A percentile compares a stretch with the other conserved stretches of the same genome.
phyloP scores from a whole-genome alignment of 169 alveolate genomes.

The Babesia ovata region DNA sequence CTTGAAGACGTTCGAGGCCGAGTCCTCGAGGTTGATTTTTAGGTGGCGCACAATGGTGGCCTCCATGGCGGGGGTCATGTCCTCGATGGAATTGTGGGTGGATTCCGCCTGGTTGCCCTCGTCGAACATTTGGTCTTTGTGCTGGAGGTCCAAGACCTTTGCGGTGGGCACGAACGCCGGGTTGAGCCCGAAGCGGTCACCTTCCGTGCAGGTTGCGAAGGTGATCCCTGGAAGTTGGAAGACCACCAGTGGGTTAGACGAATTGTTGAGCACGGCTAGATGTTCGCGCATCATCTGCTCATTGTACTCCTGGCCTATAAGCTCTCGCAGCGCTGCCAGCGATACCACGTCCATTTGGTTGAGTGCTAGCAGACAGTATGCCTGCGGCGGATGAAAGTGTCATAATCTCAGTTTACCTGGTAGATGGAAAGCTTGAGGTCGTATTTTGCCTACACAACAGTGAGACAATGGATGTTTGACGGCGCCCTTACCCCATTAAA shows the following conservation, averaged over 20 bases:
- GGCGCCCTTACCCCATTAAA: not conserved
- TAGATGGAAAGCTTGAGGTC: slow-evolving; percentile 33
- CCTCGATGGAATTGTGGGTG: slow-evolving; percentile 20
- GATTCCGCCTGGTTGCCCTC: not conserved
- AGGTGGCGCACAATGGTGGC: slow-evolving; percentile 61
- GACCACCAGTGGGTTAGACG: slow-evolving; percentile 4
- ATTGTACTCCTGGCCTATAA: slow-evolving; percentile 39
- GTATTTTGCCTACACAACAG: not conserved
- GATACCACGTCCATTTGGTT: slow-evolving; percentile 5
- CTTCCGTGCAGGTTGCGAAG: slow-evolving; percentile 33
- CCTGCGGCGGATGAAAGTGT: not conserved
- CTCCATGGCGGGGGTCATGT: slow-evolving; percentile 41
- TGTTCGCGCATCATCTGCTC: slow-evolving; percentile 49
- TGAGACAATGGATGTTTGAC: not conserved
- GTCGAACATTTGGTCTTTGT: not conserved
- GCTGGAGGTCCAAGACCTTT: not conserved
- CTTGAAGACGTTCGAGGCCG: slow-evolving; percentile 47
- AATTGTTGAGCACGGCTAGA: slow-evolving; percentile 5
- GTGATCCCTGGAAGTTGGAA: slow-evolving; percentile 3
- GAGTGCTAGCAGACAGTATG: slow-evolving; percentile 51
- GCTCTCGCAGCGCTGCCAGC: slow-evolving; percentile 5
- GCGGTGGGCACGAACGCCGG: slow-evolving; percentile 8
- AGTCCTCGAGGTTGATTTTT: slow-evolving; percentile 45
- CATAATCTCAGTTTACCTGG: slow-evolving; percentile 6
- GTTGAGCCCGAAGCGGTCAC: slow-evolving; percentile 31